Conservation (phyloP, 352 stramenopile species). For the Globisporangium canariense region DNA sequence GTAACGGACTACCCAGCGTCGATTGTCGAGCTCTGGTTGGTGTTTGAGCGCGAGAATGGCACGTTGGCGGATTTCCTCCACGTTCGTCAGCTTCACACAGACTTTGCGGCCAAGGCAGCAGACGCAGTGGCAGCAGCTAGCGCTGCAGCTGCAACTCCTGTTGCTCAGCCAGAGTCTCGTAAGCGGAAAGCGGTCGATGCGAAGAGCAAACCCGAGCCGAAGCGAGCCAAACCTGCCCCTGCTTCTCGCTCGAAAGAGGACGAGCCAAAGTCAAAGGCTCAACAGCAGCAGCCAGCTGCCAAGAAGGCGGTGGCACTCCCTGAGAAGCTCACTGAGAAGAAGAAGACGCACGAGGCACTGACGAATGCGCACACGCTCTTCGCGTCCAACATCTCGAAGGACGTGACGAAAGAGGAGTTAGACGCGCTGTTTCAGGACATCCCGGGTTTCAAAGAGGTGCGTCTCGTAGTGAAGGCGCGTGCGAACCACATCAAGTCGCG, state of each 20-base stretch:
- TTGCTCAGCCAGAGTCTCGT: slow-evolving; percentile 7
- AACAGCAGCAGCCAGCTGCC: slow-evolving; percentile 4
- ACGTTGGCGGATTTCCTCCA: slow-evolving; percentile 31
- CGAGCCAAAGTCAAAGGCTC: background rate
- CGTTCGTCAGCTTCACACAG: slow-evolving; percentile 27
- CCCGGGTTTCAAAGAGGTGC: slow-evolving; percentile 46
- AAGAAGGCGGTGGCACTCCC: slow-evolving; percentile 7
- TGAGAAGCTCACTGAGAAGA: slow-evolving; percentile 26
- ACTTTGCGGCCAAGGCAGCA: slow-evolving; percentile 16
- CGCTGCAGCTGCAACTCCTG: slow-evolving; percentile 18
- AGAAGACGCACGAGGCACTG: slow-evolving; percentile 28
- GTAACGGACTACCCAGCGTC: slow-evolving; percentile 30
- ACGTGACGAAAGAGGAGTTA: slow-evolving; percentile 48
- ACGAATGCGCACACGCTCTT: slow-evolving; percentile 71
- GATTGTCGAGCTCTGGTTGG: slow-evolving; percentile 40
- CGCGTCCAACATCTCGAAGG: slow-evolving; percentile 62
- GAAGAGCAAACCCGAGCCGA: slow-evolving; percentile 13
- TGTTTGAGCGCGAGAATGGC: slow-evolving; percentile 55
- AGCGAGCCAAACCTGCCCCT: slow-evolving; percentile 23
- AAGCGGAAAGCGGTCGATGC: slow-evolving; percentile 18
- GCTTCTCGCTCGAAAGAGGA: background rate
- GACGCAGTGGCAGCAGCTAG: slow-evolving; percentile 5
- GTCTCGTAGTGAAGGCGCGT: slow-evolving; percentile 61
- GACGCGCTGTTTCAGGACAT: slow-evolving; percentile 49
- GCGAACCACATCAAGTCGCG: slow-evolving; percentile 57